These are phyloP conservation scores for Rhynchosporium agropyri DNA, from an alignment of 2,329 filamentous ascomycete species.

Conservation along the genomic window DNA sequence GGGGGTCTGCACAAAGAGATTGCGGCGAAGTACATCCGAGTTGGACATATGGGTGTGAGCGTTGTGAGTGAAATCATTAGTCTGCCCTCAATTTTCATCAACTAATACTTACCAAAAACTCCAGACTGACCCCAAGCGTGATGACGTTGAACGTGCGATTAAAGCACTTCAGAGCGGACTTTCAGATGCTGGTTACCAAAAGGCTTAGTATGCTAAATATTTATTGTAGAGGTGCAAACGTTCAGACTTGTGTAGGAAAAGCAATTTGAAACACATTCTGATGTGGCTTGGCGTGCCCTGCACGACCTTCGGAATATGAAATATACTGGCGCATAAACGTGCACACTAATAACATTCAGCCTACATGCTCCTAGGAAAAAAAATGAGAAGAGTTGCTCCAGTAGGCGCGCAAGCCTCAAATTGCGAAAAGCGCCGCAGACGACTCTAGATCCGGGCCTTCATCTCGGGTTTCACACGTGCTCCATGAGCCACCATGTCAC, in stretches of 20 bases:
- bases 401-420: not conserved
- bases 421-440: not conserved
- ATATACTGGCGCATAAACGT: conserved; percentile 28
- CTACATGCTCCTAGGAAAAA: not conserved
- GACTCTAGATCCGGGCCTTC: not conserved
- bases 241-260: conserved; percentile 22
- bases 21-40: conserved; percentile 88
- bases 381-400: not conserved
- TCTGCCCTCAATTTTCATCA: not conserved
- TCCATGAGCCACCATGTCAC: not conserved
- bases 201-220: conserved; percentile 33
- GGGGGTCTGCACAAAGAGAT: conserved; percentile 97
- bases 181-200: conserved; percentile 69
- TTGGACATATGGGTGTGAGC: conserved; percentile 97
- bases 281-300: conserved; percentile 2
- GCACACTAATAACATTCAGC: not conserved
- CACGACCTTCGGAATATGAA: conserved; percentile 14
- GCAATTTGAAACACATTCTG: conserved; percentile 18
- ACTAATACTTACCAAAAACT: conserved; percentile 21
- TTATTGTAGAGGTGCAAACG: not conserved
- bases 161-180: conserved; percentile 75
- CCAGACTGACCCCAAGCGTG: conserved; percentile 73
- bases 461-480: not conserved
- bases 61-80: conserved; percentile 57
- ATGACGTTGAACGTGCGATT: conserved; percentile 84